Percentiles rank a stretch among this genome's conserved stretches.
Evolutionary conservation across 768 basidiomycete genomes (phyloP).

Genomic region (Kwoniella pini): DNA sequence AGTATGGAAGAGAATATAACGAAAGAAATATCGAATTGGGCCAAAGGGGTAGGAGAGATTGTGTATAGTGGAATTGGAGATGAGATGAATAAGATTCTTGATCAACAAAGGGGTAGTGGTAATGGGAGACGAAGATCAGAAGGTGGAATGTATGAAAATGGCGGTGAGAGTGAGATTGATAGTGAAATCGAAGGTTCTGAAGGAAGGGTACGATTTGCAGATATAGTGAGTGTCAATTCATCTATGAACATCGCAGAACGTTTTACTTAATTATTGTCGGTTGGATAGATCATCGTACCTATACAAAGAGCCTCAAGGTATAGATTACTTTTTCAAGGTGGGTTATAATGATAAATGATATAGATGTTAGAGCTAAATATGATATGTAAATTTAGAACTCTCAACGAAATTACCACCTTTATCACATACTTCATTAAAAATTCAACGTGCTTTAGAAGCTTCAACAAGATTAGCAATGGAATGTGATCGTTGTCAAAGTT

Average conservation of each 20-base stretch:
- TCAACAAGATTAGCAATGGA: constrained; percentile 27
- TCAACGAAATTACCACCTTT: constrained; percentile 12
- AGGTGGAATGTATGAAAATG: neutral
- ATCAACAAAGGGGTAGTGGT: neutral
- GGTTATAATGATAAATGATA: too few relatives aligned
- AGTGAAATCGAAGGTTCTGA: neutral
- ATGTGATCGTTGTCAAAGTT: constrained; percentile 27
- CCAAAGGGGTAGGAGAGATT: constrained; percentile 33
- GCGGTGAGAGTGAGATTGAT: neutral
- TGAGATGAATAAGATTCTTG: constrained; percentile 10
- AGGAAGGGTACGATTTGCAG: constrained; percentile 28
- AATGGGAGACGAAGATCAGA: constrained; percentile 2
- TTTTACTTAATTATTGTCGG: too few relatives aligned
- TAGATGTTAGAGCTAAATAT: too few relatives aligned
- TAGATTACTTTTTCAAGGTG: constrained; percentile 37
- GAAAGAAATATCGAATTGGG: constrained; percentile 32
- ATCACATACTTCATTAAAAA: constrained; percentile 1
- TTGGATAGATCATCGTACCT: constrained; percentile 36
- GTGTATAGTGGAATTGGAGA: constrained; percentile 27
- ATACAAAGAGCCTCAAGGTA: constrained; percentile 40
- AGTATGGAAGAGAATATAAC: constrained; percentile 32
- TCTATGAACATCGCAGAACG: too few relatives aligned
- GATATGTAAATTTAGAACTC: constrained; percentile 31
- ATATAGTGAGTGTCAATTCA: constrained; percentile 26
- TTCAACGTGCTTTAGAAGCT: constrained; percentile 25